Base-by-base conservation (phyloP, 1,284 basidiomycete species). In the Trametes versicolor region DNA sequence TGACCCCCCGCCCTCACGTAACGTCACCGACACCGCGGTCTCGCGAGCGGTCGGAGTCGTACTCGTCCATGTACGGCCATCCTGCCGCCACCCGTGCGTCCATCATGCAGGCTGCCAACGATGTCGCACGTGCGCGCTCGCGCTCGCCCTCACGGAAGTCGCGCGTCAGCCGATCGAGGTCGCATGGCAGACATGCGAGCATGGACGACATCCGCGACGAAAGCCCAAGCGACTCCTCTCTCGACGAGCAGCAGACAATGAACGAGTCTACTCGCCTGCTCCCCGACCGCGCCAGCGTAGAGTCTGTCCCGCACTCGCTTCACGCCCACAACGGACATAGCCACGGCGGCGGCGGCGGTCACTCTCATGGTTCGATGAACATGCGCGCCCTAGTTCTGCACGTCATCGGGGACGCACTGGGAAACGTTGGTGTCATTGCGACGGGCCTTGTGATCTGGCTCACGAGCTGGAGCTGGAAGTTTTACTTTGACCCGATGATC, bases 371-470 rank as follows among this genome's bases (percentile, higher is more conserved):
- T 21, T 94, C 91, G 6, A 99, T 99, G 97, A 99, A 99, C 80
- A 99, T 99, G 96, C 93, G 84, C 37, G 98, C 96, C 34, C 86
- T 99, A 4, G 85, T 99, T 62, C 80, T 99, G 27, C 98, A 99
- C 78, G 97, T 99, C 29, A 79, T 99, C 47, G 97, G 98, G 39
- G 98, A 99, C 80, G 98, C 98, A 27, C 85, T 98, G 47, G 97
- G 98, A 63, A 99, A 99, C 77, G 93, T 99, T 67, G 98, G 98
- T 66, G 98, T 99, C 68, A 99, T 99, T 67, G 88, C 91, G 32
- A 94, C 97, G 5, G 98, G 98, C 69, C 85, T 99, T 12, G 83
- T 98, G 74, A 97, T 98, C 74, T 96, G 95, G 95, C 85, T 93
- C 56, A 88, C 91, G 1, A 79, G 83, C 25, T 94, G 91, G 90